These are phyloP conservation scores for Chiua virens DNA, from an alignment of 768 basidiomycete species.

Conservation along the genomic window DNA sequence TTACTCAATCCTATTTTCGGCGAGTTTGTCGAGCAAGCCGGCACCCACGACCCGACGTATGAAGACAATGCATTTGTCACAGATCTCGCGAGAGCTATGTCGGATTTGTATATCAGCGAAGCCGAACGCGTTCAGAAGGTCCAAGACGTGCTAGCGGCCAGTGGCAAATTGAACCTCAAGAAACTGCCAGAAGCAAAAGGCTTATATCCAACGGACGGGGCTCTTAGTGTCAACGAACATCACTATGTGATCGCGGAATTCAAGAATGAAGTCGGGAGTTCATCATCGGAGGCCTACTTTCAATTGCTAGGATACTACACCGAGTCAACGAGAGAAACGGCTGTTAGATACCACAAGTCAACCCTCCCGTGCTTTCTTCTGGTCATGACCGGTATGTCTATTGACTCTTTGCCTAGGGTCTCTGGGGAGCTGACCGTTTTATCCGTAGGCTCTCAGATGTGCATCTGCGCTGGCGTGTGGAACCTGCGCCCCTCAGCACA, in stretches of 20 bases:
- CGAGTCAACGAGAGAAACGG: constrained; percentile 12
- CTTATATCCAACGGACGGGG: neutral
- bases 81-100: constrained; percentile 21
- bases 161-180: too few species aligned
- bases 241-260: constrained; percentile 14
- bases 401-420: too few species aligned
- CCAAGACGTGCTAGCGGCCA: constrained; percentile 1
- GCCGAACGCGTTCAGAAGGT: constrained; percentile 2
- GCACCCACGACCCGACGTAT: constrained; percentile 12
- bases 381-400: constrained; percentile 20
- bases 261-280: constrained; percentile 21
- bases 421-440: too few species aligned
- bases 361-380: constrained; percentile 29
- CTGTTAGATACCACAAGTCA: constrained; percentile 8
- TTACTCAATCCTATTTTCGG: constrained; percentile 27
- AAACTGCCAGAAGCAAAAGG: neutral
- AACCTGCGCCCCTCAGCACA: too few species aligned
- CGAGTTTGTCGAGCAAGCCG: constrained; percentile 26
- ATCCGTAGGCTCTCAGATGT: too few species aligned
- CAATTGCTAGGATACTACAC: constrained; percentile 23
- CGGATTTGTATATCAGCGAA: constrained; percentile 19
- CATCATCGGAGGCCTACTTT: constrained; percentile 24
- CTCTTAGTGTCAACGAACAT: neutral
- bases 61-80: constrained; percentile 22
- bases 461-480: too few species aligned